Conservation (phyloP, 2,329 filamentous ascomycete genomes). For the Stagonosporopsis rhizophila region DNA sequence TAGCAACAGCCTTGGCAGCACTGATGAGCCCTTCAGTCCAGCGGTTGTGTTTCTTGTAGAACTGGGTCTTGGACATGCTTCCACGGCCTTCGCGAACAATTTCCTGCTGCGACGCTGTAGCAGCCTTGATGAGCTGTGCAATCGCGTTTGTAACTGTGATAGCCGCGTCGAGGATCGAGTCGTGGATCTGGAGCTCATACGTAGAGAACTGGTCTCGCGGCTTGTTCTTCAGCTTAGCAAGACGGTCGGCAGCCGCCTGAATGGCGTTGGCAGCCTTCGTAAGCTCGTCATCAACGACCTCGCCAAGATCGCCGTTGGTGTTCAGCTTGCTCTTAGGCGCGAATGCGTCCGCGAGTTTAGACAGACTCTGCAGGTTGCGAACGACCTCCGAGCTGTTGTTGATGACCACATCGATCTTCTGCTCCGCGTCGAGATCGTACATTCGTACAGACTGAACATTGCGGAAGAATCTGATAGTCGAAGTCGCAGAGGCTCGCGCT, state of each 20-base stretch:
- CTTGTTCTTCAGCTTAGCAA: slow-evolving; percentile 94
- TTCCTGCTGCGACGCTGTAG: slow-evolving; percentile 90
- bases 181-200: slow-evolving; percentile 95
- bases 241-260: slow-evolving; percentile 84
- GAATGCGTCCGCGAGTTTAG: slow-evolving; percentile 90
- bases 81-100: slow-evolving; percentile 94
- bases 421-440: slow-evolving; percentile 85
- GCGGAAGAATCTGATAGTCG: slow-evolving; percentile 94
- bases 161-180: slow-evolving; percentile 91
- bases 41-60: slow-evolving; percentile 99
- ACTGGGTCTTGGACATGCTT: slow-evolving; percentile 84
- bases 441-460: slow-evolving; percentile 91
- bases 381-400: slow-evolving; percentile 97
- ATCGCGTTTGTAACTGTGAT: slow-evolving; percentile 94
- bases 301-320: slow-evolving; percentile 84
- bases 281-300: slow-evolving; percentile 90
- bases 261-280: slow-evolving; percentile 95
- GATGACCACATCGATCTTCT: slow-evolving; percentile 97
- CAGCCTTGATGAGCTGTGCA: slow-evolving; percentile 91
- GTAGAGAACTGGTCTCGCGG: slow-evolving; percentile 94
- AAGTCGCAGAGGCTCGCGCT: slow-evolving; percentile 81
- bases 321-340: slow-evolving; percentile 88
- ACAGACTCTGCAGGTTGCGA: slow-evolving; percentile 89
- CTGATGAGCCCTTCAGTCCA: slow-evolving; percentile 99
- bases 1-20: slow-evolving; percentile 93